Evolutionary conservation across 306 rosid genomes (phyloP).

Genomic region (Herpetospermum pedunculosum): DNA sequence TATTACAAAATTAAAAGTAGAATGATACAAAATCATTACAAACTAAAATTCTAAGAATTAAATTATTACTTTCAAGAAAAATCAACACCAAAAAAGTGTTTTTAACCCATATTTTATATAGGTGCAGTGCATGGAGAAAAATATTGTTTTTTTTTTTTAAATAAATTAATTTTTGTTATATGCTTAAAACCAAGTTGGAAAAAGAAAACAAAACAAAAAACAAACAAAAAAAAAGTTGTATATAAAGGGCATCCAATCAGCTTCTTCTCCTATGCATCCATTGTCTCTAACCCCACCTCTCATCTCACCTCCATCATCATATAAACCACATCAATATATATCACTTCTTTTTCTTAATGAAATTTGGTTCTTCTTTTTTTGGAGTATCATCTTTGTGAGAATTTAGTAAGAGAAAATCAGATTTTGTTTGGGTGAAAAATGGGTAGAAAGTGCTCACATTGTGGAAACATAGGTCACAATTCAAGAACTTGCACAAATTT

Average conservation of each 20-base stretch:
- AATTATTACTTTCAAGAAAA: too few relatives aligned
- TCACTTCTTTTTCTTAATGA: too few relatives aligned
- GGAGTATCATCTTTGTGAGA: not conserved
- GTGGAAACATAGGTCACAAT: conserved; percentile 88
- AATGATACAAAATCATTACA: too few relatives aligned
- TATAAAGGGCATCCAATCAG: conserved; percentile 43
- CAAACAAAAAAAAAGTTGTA: conserved; percentile 25
- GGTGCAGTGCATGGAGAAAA: too few relatives aligned
- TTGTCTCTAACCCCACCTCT: conserved; percentile 32
- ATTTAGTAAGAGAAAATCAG: not conserved
- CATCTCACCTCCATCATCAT: conserved; percentile 27
- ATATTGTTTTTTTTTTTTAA: too few relatives aligned
- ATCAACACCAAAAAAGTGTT: too few relatives aligned
- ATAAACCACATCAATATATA: conserved; percentile 39
- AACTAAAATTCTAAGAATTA: too few relatives aligned
- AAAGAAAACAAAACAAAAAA: conserved; percentile 16
- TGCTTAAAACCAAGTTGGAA: not conserved
- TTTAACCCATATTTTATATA: too few relatives aligned
- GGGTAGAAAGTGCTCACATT: conserved; percentile 98
- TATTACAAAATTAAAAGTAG: too few relatives aligned
- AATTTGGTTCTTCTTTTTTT: not conserved
- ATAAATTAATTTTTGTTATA: too few relatives aligned
- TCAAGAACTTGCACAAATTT: conserved; percentile 76
- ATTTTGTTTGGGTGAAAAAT: conserved; percentile 25
- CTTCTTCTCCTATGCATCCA: conserved; percentile 47